These are phyloP conservation scores for Musa troglodytarum DNA, from an alignment of 176 grass and related monocot species.

Conservation along the genomic window DNA sequence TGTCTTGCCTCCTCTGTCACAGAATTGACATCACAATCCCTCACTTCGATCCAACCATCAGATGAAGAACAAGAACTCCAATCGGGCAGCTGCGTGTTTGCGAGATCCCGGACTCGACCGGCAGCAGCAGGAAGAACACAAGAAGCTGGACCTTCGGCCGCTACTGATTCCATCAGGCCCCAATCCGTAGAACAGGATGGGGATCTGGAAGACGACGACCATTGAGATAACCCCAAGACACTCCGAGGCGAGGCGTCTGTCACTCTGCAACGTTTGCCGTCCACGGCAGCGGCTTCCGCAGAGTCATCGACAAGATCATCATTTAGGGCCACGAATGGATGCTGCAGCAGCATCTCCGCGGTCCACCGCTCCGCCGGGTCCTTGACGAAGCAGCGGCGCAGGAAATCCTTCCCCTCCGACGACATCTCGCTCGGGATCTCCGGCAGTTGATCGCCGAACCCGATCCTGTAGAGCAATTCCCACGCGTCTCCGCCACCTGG, in stretches of 20 bases:
- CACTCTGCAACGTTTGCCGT: background rate
- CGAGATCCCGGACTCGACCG: background rate
- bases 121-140: background rate
- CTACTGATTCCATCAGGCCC: background rate
- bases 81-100: background rate
- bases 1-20: no score
- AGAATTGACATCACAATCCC: conserved; percentile 25
- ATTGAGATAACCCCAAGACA: background rate
- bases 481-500: background rate
- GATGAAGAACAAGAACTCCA: background rate
- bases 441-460: background rate
- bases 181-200: background rate
- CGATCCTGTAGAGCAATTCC: conserved; percentile 1
- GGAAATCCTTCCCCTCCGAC: conserved; percentile 15
- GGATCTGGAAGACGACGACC: background rate
- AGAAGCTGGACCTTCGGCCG: background rate
- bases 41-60: background rate
- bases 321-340: background rate
- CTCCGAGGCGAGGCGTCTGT: background rate
- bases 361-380: conserved; percentile 5
- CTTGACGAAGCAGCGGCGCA: conserved; percentile 5
- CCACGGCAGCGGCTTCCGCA: background rate
- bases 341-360: conserved; percentile 11
- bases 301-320: background rate
- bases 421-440: conserved; percentile 1